Conservation (phyloP, 345 rosid species). For the Turritis glabra region DNA sequence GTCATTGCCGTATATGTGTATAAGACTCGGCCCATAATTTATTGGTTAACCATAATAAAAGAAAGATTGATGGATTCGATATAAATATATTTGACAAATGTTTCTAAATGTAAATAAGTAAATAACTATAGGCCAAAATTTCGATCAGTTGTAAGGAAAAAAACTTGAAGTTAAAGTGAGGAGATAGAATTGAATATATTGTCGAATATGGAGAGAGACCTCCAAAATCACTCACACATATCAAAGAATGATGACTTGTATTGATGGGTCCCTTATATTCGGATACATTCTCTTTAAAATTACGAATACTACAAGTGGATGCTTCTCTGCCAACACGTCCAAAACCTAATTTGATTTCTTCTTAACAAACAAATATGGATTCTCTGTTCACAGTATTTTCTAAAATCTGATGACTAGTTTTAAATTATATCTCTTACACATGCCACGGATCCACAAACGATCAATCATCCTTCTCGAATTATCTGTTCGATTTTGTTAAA, state of each 20-base stretch:
- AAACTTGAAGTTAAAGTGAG: conserved; percentile 6
- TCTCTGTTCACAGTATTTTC: conserved; percentile 14
- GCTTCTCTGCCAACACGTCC: conserved; percentile 33
- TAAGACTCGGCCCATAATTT: too few species aligned
- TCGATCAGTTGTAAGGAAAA: not conserved
- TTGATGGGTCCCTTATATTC: conserved; percentile 2
- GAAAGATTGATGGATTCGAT: too few species aligned
- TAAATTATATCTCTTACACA: not conserved
- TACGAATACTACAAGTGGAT: conserved; percentile 34
- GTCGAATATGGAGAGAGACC: conserved; percentile 8
- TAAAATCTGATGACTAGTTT: not conserved
- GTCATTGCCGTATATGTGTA: too few species aligned
- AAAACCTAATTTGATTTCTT: conserved; percentile 7
- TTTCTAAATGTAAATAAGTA: too few species aligned
- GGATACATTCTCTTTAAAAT: conserved; percentile 30
- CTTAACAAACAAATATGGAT: conserved; percentile 13
- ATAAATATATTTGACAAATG: too few species aligned
- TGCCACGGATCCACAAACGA: conserved; percentile 24
- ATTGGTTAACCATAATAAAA: too few species aligned
- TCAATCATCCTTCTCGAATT: conserved; percentile 4
- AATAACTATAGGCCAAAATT: too few species aligned
- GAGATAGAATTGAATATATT: not conserved
- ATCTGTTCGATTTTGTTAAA: conserved; percentile 13
- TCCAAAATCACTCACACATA: conserved; percentile 22
- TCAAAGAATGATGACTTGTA: conserved; percentile 29